Base-by-base conservation (phyloP, 495 filamentous ascomycete species). In the Ramalina intermedia region DNA sequence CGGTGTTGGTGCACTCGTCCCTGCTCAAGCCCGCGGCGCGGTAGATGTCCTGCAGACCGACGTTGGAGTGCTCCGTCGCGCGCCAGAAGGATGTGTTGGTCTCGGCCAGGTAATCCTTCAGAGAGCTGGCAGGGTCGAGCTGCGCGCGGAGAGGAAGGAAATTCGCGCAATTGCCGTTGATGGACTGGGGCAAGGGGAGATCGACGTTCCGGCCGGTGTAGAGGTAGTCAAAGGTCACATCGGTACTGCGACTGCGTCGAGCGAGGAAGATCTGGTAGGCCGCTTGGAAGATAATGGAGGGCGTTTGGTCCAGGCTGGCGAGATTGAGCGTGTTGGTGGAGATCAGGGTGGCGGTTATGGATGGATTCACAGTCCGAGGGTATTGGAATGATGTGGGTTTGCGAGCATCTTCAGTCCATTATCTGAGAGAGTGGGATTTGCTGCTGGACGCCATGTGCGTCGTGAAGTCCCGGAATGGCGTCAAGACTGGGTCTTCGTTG, bases 111-210 rank as follows among this genome's bases (percentile, higher is more conserved):
- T 49, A 48, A 24, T 2, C 2, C 38, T 16, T 16, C 16, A 49
- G 1, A 1, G 40, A 12, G 2, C 6, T 18, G 11, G 40, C 13
- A 14, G 36, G 8, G 8, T 36, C 9, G 12, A 49, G 16, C 26
- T 35, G 43, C 11, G 43, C 18, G 13, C 57, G 55, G 14, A 60
- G 24, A 13, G 57, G 52, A 11, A 60, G 51, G 43, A 60, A 60
- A 41, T 60, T 60, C 18, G 55, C 55, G 26, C 33, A 45, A 21
- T 43, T 59, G 16, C 57, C 55, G 48, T 60, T 60, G 45, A 60
- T 58, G 48, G 40, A 43, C 41, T 60, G 55, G 11, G 58, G 58
- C 33, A 51, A 49, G 42, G 18, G 40, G 43, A 60, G 47, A 41
- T 55, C 51, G 18, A 60, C 47, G 43, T 58, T 60, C 23, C 55